Base-by-base conservation (phyloP, 2,329 filamentous ascomycete genomes). In the Aspergillus terreus region DNA sequence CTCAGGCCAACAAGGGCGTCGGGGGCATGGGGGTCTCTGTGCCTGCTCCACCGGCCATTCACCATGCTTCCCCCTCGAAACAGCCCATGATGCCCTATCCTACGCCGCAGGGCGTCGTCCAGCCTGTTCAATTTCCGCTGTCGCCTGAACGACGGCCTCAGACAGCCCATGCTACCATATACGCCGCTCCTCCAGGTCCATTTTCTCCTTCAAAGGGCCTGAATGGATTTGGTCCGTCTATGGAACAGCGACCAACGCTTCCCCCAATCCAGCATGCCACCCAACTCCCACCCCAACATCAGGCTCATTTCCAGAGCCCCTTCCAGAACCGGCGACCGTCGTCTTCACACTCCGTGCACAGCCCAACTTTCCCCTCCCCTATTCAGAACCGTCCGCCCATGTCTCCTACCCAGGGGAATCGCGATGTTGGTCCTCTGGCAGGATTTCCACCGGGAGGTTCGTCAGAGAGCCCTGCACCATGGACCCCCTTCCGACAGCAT, bases 361-460 rank as follows among this genome's bases (percentile, higher is more conserved):
- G 63, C 44, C 65, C 62, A 32, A 58, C 44, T 21, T 59, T 66
- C 32, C 62, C 65, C 12, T 75, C 73, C 6, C 72, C 74, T 15
- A 69, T 76, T 17, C 68, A 76, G 44, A 76, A 75, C 50, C 71
- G 69, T 12, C 73, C 75, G 1, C 72, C 74, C 1, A 75, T 77
- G 68, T 77, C 76, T 17, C 75, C 76, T 19, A 74, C 78, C 50
- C 62, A 80, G 67, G 69, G 78, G 50, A 68, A 81, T 63, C 63
- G 75, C 66, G 69, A 80, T 61, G 63, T 76, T 43, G 73, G 74
- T 4, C 72, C 71, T 46, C 64, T 77, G 42, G 74, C 72, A 17
- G 74, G 74, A 7, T 71, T 76, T 40, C 72, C 71, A n/a, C 60
- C 65, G 14, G 56, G 62, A 21, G 57, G 52, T 12, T 51, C 63